Conservation (phyloP, 768 basidiomycete genomes). For the Cyathus striatus region DNA sequence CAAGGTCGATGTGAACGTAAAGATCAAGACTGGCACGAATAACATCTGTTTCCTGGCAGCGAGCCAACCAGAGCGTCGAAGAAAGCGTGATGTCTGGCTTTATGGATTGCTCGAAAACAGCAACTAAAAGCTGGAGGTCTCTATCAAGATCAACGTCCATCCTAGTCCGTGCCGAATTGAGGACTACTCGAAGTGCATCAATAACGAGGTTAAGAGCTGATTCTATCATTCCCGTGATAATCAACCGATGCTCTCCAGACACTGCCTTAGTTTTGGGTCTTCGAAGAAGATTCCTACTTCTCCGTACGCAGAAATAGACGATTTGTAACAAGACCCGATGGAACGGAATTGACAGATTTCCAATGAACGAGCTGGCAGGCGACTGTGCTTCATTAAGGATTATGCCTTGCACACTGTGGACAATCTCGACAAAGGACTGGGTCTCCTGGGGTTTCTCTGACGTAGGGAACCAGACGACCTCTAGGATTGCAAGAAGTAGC, state of each 20-base stretch:
- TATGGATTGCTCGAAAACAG: slow-evolving; percentile 81
- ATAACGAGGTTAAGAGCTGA: slow-evolving; percentile 60
- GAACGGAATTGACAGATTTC: slow-evolving; percentile 59
- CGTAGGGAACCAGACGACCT: slow-evolving; percentile 72
- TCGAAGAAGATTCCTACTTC: slow-evolving; percentile 41
- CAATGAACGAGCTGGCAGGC: slow-evolving; percentile 68
- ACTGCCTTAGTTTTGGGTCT: slow-evolving; percentile 46
- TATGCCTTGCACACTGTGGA: slow-evolving; percentile 57
- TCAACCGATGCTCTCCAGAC: slow-evolving; percentile 57
- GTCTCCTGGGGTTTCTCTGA: slow-evolving; percentile 50
- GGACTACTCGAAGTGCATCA: slow-evolving; percentile 59
- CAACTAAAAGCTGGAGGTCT: slow-evolving; percentile 77
- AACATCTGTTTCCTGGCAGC: slow-evolving; percentile 77
- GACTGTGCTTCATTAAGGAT: slow-evolving; percentile 72
- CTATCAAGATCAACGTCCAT: slow-evolving; percentile 63
- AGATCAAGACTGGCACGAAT: slow-evolving; percentile 73
- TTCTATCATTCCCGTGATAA: slow-evolving; percentile 56
- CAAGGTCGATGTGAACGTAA: slow-evolving; percentile 61
- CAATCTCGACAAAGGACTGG: slow-evolving; percentile 55
- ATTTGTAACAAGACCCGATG: slow-evolving; percentile 79
- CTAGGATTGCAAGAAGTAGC: slow-evolving; percentile 72
- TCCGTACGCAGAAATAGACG: slow-evolving; percentile 66
- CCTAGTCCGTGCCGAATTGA: slow-evolving; percentile 55
- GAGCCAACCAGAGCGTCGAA: slow-evolving; percentile 70
- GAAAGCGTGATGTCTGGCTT: slow-evolving; percentile 63